Base-by-base conservation (phyloP, 2,329 filamentous ascomycete species). In the Ophiostoma ulmi region DNA sequence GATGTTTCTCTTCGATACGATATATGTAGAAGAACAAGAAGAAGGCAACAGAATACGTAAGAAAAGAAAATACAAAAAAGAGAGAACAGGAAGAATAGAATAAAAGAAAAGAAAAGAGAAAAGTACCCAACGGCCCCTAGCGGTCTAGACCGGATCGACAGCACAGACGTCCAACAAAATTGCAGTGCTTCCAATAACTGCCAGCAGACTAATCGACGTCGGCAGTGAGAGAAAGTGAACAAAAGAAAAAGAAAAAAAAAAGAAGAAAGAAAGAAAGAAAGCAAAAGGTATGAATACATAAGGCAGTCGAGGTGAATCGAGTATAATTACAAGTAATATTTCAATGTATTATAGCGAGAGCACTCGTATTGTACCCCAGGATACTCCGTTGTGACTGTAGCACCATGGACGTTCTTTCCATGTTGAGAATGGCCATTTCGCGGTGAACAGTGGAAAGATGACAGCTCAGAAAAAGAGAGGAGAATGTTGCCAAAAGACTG, bases 71-170 rank as follows among this genome's bases (percentile, higher is more conserved):
- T 5, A 17, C 36, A 14, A 39, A 6, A 55, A 26, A 61, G n/a
- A 26, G 26, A 1, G 26, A 26, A 1, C 2, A 26, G 26, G 41
- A 44, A 44, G 44, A 64, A 38, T 5, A 38, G 26, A 48, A 41
- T n/a, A 48, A 22, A 64, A 38, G 3, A 38, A 20, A 38, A 13
- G n/a, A 64, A 38, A 38, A 38, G 13, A 64, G 14, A 64, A 36
- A 64, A 64, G 31, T 20, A 10, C 61, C 52, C n/a, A 7, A 13
- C 52, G n/a, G n/a, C 52, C 52, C 48, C 52, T 58, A 10, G n/a
- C 52, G 52, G 52, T 58, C 55, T 61, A 61, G 55, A 61, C 55
- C 55, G 55, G 55, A 61, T 61, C 55, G 55, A 35, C 55, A 14
- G 26, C 55, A 61, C 55, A 13, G 22, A 31, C 22, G 17, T 1